Percentiles rank a stretch among this genome's conserved stretches.
phyloP scores from a whole-genome alignment of 495 filamentous ascomycete genomes.

The Friedmanniomyces simplex region DNA sequence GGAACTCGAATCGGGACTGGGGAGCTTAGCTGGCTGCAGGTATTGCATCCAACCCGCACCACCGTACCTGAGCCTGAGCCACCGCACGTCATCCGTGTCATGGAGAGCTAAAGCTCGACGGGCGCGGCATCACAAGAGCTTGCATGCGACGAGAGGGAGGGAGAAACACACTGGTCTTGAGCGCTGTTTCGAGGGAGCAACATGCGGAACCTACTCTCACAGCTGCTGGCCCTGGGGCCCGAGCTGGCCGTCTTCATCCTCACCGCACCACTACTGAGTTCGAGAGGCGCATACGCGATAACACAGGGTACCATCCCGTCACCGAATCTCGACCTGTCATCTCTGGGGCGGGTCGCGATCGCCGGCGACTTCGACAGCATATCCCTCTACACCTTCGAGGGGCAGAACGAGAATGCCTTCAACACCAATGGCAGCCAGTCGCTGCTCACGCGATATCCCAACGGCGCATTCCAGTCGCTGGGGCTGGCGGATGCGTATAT shows the following conservation, averaged over 20 bases:
- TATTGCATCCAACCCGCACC: conserved; percentile 13
- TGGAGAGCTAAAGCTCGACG: background rate
- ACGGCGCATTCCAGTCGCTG: conserved; percentile 68
- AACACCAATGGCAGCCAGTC: conserved; percentile 68
- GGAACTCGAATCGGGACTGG: conserved; percentile 2
- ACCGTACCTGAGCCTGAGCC: background rate
- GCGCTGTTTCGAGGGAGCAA: background rate
- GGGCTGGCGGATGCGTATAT: conserved; percentile 72
- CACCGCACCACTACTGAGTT: conserved; percentile 17
- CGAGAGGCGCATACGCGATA: conserved; percentile 43
- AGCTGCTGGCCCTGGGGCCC: conserved; percentile 21
- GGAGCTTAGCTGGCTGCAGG: background rate
- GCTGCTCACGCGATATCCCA: conserved; percentile 72
- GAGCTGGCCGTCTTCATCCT: conserved; percentile 22
- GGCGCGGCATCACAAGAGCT: background rate
- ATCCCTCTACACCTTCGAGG: conserved; percentile 75
- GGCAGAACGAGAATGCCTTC: conserved; percentile 59
- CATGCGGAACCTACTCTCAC: conserved; percentile 19
- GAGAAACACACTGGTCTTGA: background rate
- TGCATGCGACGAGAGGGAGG: background rate
- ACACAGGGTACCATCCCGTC: conserved; percentile 60
- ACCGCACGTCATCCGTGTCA: conserved; percentile 1
- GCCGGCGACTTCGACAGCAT: conserved; percentile 86
- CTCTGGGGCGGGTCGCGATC: conserved; percentile 74
- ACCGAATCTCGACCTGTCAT: conserved; percentile 69